Conservation (phyloP, 129 eudicot genomes). For the Saposhnikovia divaricata region DNA sequence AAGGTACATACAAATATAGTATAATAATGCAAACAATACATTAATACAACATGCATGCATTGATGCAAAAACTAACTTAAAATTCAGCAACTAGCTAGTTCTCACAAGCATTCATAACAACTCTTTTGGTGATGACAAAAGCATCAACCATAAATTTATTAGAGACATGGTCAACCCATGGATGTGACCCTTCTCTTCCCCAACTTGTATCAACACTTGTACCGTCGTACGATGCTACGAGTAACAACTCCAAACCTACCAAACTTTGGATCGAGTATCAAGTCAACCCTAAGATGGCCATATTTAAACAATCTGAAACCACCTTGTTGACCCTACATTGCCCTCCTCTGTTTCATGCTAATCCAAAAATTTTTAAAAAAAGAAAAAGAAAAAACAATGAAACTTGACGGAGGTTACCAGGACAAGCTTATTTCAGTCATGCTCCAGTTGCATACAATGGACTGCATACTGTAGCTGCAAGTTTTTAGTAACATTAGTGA, state of each 20-base stretch:
- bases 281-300: background rate
- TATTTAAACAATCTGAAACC: background rate
- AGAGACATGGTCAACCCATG: background rate
- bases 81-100: background rate
- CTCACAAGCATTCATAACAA: background rate
- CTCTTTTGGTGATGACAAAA: background rate
- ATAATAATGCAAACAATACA: background rate
- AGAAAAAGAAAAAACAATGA: too few species aligned
- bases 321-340: background rate
- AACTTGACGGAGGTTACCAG: too few species aligned
- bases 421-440: too few species aligned
- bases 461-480: too few species aligned
- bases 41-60: background rate
- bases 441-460: too few species aligned
- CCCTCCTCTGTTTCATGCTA: background rate
- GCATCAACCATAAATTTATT: background rate
- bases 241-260: slow-evolving; percentile 2
- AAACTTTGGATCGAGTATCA: background rate
- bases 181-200: background rate
- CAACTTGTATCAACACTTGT: too few species aligned
- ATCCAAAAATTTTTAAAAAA: background rate
- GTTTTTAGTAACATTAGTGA: too few species aligned
- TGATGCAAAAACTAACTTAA: background rate
- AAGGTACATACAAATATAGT: background rate
- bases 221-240: too few species aligned